Conservation (phyloP, 2,329 filamentous ascomycete species). For the Colletotrichum spaethianum region DNA sequence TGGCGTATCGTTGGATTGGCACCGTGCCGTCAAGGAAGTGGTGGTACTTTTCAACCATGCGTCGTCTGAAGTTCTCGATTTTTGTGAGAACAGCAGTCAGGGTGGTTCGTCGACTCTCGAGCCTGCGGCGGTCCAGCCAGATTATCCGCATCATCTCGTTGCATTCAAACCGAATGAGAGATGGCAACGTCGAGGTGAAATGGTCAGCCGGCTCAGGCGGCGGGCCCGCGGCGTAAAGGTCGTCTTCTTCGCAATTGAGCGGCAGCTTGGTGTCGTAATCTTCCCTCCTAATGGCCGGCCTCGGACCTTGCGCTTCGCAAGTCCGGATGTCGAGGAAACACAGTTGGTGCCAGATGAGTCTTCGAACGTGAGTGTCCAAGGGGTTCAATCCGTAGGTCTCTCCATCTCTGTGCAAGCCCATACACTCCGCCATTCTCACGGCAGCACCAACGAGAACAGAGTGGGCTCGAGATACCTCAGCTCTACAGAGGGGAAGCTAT, state of each 20-base stretch:
- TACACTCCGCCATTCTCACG: conserved; percentile 82
- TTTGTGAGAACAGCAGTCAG: conserved; percentile 76
- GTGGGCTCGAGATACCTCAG: conserved; percentile 80
- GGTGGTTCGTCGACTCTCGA: conserved; percentile 73
- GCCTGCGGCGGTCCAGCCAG: conserved; percentile 77
- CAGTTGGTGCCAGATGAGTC: conserved; percentile 83
- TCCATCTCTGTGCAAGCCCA: conserved; percentile 82
- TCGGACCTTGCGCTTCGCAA: conserved; percentile 80
- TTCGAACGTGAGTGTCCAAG: conserved; percentile 79
- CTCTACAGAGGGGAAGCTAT: conserved; percentile 79
- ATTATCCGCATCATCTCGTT: conserved; percentile 80
- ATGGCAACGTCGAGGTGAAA: conserved; percentile 79
- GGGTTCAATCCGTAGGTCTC: conserved; percentile 75
- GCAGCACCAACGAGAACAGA: conserved; percentile 80
- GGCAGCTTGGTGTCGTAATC: conserved; percentile 83
- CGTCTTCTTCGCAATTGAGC: conserved; percentile 77
- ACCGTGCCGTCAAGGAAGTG: conserved; percentile 71
- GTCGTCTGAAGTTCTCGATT: conserved; percentile 76
- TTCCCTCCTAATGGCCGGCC: conserved; percentile 78
- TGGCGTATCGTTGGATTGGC: conserved; percentile 75
- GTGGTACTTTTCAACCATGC: conserved; percentile 76
- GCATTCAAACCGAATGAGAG: conserved; percentile 79
- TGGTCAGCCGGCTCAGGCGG: conserved; percentile 61
- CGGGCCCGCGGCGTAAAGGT: conserved; percentile 63
- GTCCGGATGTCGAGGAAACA: conserved; percentile 83